Percentiles rank a stretch among this genome's conserved stretches.
These are phyloP conservation scores for Fusarium sp. DNA, from an alignment of 2,329 filamentous ascomycete species.

Conservation along the genomic window DNA sequence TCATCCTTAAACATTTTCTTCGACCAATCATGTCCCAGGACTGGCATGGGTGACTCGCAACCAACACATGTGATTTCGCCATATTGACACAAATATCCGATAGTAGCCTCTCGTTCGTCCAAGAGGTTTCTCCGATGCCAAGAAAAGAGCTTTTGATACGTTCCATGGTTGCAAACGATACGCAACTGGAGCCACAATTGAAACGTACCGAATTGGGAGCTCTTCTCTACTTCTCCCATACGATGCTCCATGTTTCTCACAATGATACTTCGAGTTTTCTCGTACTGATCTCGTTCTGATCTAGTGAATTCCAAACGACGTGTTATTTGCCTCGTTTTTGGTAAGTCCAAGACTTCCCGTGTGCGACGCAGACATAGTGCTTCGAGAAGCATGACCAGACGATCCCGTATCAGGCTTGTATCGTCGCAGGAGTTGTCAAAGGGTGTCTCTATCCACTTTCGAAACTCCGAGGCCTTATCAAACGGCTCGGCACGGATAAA, in stretches of 20 bases:
- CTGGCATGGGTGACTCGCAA: slow-evolving; percentile 1
- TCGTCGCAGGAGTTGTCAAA: not conserved
- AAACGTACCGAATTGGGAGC: slow-evolving; percentile 10
- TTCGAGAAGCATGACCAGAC: not conserved
- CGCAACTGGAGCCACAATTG: slow-evolving; percentile 12
- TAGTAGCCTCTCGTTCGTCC: slow-evolving; percentile 4
- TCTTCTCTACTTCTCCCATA: not conserved
- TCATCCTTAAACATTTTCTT: not conserved
- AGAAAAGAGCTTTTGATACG: slow-evolving; percentile 2
- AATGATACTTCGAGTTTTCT: not conserved
- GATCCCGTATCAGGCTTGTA: not conserved
- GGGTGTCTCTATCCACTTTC: slow-evolving; percentile 5
- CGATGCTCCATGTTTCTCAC: slow-evolving; percentile 5
- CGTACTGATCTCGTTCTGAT: not conserved
- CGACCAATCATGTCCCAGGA: not conserved
- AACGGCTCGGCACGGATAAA: slow-evolving; percentile 23
- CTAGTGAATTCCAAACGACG: not conserved
- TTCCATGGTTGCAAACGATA: slow-evolving; percentile 8
- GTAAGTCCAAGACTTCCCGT: not conserved
- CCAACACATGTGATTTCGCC: slow-evolving; percentile 8
- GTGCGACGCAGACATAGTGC: slow-evolving; percentile 1
- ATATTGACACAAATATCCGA: not conserved
- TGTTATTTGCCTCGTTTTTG: not conserved
- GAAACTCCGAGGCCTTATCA: not conserved
- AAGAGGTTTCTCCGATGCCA: not conserved